These are phyloP conservation scores for Hanseniaspora valbyensis DNA, from an alignment of 805 yeast species.

Conservation along the genomic window DNA sequence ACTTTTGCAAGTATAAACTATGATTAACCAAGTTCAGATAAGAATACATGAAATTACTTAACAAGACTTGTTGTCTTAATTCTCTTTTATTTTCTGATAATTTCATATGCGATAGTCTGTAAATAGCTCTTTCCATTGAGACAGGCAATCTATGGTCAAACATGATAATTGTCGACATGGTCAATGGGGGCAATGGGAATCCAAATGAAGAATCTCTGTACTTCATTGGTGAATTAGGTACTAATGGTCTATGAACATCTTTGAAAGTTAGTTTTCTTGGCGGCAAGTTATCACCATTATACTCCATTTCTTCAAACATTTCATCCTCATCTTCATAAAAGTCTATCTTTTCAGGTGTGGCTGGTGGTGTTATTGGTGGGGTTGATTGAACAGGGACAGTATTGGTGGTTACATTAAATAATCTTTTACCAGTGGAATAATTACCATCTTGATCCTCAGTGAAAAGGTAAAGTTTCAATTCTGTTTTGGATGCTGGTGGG, in stretches of 20 bases:
- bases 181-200: slow-evolving; percentile 72
- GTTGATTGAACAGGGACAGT: not conserved
- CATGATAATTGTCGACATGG: slow-evolving; percentile 67
- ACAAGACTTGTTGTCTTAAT: slow-evolving; percentile 77
- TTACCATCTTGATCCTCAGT: not conserved
- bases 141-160: slow-evolving; percentile 79
- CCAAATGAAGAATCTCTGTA: slow-evolving; percentile 78
- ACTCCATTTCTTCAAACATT: not conserved
- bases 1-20: slow-evolving; percentile 64
- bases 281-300: slow-evolving; percentile 19
- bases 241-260: slow-evolving; percentile 30
- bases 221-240: slow-evolving; percentile 46
- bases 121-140: slow-evolving; percentile 92
- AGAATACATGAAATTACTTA: slow-evolving; percentile 96
- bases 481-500: not conserved
- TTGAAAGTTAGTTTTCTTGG: slow-evolving; percentile 30
- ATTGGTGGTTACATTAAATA: not conserved
- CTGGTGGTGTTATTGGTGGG: not conserved
- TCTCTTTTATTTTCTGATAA: slow-evolving; percentile 90
- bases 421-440: not conserved
- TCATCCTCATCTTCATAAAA: not conserved
- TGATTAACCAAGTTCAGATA: slow-evolving; percentile 91
- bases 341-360: not conserved
- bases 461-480: not conserved
- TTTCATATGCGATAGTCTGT: slow-evolving; percentile 82